Evolutionary conservation across 306 rosid species (phyloP).

Genomic region (Sphenostylis stenocarpa): DNA sequence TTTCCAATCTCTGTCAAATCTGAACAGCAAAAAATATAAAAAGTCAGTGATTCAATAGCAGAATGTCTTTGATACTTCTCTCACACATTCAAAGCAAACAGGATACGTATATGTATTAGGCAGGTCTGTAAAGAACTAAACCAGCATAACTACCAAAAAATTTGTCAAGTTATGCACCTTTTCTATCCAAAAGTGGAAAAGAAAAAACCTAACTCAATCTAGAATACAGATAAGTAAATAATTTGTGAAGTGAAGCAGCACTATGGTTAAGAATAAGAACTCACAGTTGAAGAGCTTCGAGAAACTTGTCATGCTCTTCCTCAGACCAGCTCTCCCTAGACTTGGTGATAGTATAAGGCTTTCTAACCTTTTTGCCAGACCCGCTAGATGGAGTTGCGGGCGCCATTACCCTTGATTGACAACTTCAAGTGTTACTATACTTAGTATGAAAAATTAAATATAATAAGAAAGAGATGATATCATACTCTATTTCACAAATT

Average conservation of each 20-base stretch:
- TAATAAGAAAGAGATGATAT: background rate
- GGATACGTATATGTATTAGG: background rate
- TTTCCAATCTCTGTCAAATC: slow-evolving; percentile 94
- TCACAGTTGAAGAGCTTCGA: slow-evolving; percentile 87
- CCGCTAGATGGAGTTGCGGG: slow-evolving; percentile 47
- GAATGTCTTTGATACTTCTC: background rate
- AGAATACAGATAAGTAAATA: background rate
- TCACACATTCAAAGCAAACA: background rate
- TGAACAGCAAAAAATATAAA: slow-evolving; percentile 13
- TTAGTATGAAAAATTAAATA: slow-evolving; percentile 26
- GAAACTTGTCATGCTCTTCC: slow-evolving; percentile 91
- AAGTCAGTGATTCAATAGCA: background rate
- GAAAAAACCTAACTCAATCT: background rate
- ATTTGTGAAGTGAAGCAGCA: background rate
- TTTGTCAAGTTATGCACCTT: background rate
- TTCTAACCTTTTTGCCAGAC: slow-evolving; percentile 76
- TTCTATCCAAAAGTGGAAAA: slow-evolving; percentile 1
- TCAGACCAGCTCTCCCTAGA: slow-evolving; percentile 94
- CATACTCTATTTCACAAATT: background rate
- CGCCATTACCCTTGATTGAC: slow-evolving; percentile 38
- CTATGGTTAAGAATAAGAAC: slow-evolving; percentile 13
- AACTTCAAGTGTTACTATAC: slow-evolving; percentile 34
- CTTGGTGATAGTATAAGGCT: slow-evolving; percentile 91
- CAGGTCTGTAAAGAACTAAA: background rate
- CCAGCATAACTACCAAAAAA: background rate